These are phyloP conservation scores for Suhomyces faveliae DNA, from an alignment of 805 yeast genomes.

Conservation along the genomic window DNA sequence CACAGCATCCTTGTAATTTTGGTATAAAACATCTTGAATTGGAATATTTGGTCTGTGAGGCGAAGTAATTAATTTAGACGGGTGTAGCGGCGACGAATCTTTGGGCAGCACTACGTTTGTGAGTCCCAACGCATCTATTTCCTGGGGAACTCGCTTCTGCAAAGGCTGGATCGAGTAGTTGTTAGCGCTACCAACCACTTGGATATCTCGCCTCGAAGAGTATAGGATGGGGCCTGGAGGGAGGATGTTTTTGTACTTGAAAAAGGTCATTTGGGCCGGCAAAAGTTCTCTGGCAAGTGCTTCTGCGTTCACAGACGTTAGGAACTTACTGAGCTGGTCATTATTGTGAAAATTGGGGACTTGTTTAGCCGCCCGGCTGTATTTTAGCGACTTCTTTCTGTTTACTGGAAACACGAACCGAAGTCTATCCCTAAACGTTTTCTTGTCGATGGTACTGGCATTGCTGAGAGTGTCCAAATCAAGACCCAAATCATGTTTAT, in stretches of 20 bases:
- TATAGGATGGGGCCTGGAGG: slow-evolving; percentile 13
- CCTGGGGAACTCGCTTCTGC: neutral
- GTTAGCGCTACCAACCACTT: neutral
- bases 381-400: slow-evolving; percentile 34
- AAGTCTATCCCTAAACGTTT: slow-evolving; percentile 2
- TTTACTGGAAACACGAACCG: slow-evolving; percentile 34
- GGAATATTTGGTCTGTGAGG: slow-evolving; percentile 6
- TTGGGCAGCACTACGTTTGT: neutral
- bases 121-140: neutral
- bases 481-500: neutral
- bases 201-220: neutral
- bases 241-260: slow-evolving; percentile 18
- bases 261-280: slow-evolving; percentile 29
- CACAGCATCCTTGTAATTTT: slow-evolving; percentile 27
- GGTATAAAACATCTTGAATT: slow-evolving; percentile 22
- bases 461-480: slow-evolving; percentile 3
- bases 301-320: slow-evolving; percentile 19
- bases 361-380: slow-evolving; percentile 15
- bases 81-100: neutral
- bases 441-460: neutral
- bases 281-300: slow-evolving; percentile 25
- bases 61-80: neutral
- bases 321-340: slow-evolving; percentile 15
- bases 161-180: slow-evolving; percentile 2
- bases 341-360: slow-evolving; percentile 22